Evolutionary conservation across 768 basidiomycete species (phyloP).

Genomic region (Chlorophyllum brunneum): DNA sequence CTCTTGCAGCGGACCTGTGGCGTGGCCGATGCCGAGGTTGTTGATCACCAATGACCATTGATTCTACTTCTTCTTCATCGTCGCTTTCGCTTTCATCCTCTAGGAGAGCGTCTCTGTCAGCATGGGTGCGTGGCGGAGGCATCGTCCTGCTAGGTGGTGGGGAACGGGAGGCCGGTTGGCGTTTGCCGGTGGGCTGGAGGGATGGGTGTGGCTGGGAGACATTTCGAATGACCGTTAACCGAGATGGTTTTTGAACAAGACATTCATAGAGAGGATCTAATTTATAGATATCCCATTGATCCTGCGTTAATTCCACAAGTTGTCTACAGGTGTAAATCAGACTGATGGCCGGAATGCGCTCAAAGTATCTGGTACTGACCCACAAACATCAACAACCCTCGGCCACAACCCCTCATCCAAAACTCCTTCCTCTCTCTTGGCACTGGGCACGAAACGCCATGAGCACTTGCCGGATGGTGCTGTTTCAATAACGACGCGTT

Average conservation of each 20-base stretch:
- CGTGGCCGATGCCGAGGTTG: constrained; percentile 1
- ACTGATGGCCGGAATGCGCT: background rate
- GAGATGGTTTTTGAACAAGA: constrained; percentile 42
- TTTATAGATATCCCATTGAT: constrained; percentile 87
- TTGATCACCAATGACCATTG: constrained; percentile 45
- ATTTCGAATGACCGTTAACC: constrained; percentile 29
- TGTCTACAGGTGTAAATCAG: constrained; percentile 29
- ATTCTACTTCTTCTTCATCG: constrained; percentile 43
- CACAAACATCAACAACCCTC: constrained; percentile 59
- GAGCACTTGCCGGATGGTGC: constrained; percentile 47
- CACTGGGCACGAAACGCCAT: constrained; percentile 80
- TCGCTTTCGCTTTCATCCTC: constrained; percentile 21
- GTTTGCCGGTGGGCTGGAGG: constrained; percentile 12
- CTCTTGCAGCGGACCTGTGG: constrained; percentile 14
- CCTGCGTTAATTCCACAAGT: constrained; percentile 52
- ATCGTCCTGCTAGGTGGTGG: constrained; percentile 6
- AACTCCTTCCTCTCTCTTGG: constrained; percentile 52
- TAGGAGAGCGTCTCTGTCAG: background rate
- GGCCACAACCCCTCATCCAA: constrained; percentile 72
- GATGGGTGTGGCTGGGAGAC: constrained; percentile 17
- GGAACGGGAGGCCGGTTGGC: constrained; percentile 1
- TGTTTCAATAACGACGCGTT: constrained; percentile 73
- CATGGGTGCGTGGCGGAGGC: constrained; percentile 3
- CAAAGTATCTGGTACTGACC: constrained; percentile 41
- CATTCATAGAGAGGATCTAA: constrained; percentile 75